Evolutionary conservation across 768 basidiomycete species (phyloP), one percentile per base, ranked within the genome.

Genomic region (Kwoniella pini): DNA sequence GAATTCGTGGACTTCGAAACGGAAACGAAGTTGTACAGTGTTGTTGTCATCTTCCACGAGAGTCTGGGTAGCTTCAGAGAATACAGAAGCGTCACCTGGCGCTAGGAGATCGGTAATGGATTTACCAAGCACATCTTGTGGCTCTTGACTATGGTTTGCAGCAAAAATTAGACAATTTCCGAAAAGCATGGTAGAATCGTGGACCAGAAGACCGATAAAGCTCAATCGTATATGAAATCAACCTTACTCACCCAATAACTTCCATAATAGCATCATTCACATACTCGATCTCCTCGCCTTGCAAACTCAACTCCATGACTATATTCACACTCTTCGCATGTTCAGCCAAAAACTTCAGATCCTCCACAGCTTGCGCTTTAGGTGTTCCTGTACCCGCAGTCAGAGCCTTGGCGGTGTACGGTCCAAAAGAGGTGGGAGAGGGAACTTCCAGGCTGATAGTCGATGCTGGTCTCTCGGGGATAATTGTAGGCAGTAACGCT

Each of bases 301-400:
- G 92, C 65, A 97, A 81, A 76, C 87, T 88, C 28, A 99, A 84
- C 76, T 99, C 96, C 81, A 98, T 83, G 27, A 99, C 91, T 54
- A 98, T 90, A 70, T 96, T 98, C 77, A 91, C 90, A 74, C 88
- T 91, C 80, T 95, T 91, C 6, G 94, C 92, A 1, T 89, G 90
- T 78, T 98, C 96, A 9, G 93, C 96, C 71, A 95, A 88, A 33
- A 91, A 80, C 39, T 89, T 85, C 28, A 98, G 80, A 31, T 92
- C 88, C 75, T 97, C 92, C 0, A 89, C 91, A 13, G 90, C 89
- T 59, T 90, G 82, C n/a, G 89, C 84, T 36, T 91, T 86, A 9
- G 72, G 64, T 1, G 63, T 63, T 17, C 62, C 51, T 9, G n/a
- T 17, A 42, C 40, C 40, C n/a, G 40, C 6, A 1, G 12, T 38